A percentile compares a stretch with the other conserved stretches of the same genome.
phyloP scores from a whole-genome alignment of 176 grass and related monocot species.

The Bonia amplexicaulis region DNA sequence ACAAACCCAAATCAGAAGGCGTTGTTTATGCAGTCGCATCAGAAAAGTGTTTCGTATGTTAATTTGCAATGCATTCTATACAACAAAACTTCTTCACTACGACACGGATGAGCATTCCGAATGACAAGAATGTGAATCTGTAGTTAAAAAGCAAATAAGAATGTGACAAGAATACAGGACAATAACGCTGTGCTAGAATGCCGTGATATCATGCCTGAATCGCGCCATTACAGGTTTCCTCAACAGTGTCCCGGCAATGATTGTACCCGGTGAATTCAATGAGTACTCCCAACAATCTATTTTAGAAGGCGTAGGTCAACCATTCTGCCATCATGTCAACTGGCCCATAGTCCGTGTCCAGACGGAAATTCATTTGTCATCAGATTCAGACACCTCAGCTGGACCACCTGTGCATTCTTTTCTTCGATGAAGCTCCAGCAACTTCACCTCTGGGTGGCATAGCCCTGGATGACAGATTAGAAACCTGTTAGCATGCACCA shows the following conservation, averaged over 20 bases:
- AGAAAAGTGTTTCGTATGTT: neutral
- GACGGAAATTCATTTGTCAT: conserved; percentile 31
- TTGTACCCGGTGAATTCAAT: conserved; percentile 24
- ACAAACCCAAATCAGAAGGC: neutral
- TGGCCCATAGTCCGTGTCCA: neutral
- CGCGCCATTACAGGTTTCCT: neutral
- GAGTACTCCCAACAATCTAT: conserved; percentile 8
- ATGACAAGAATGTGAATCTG: neutral
- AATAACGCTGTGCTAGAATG: neutral
- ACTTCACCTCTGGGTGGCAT: conserved; percentile 84
- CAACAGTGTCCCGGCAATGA: conserved; percentile 12
- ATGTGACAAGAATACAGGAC: neutral
- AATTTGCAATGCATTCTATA: conserved; percentile 25
- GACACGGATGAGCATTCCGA: neutral
- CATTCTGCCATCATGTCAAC: conserved; percentile 17
- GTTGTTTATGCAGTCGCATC: neutral
- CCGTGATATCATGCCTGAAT: conserved; percentile 12
- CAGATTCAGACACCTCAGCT: conserved; percentile 33
- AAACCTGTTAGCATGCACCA: conserved; percentile 22
- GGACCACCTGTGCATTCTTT: conserved; percentile 72
- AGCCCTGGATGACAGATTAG: conserved; percentile 48
- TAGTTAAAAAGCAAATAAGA: neutral
- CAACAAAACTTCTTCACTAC: conserved; percentile 28
- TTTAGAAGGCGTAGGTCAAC: conserved; percentile 21
- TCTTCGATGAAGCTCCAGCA: conserved; percentile 84